Base-by-base conservation (phyloP, 2,329 filamentous ascomycete species). In the Aureobasidium mangrovei region DNA sequence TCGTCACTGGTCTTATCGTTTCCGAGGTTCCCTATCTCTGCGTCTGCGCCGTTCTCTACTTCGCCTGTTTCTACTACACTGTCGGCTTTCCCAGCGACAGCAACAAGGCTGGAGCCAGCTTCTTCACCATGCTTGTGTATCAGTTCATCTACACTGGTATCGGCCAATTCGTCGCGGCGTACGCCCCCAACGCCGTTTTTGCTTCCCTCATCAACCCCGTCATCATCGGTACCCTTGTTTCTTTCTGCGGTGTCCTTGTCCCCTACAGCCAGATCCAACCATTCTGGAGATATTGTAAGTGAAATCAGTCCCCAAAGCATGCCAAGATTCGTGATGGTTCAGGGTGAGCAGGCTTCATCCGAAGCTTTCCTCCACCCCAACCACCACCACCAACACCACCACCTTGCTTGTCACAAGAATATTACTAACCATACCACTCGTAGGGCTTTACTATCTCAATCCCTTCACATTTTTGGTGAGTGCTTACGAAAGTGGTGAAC, bases 21-120 rank as follows among this genome's bases (percentile, higher is more conserved):
- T 83, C 85, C 43, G 86, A 90, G 66, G 74, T 89, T 1, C 84
- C 85, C 0, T 90, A 77, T 67, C 75, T 80, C 35, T 72, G 81
- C 26, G 55, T 88, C 18, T 81, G 82, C 3, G 82, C 77, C 7
- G 69, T 86, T 18, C 56, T 77, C 2, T 79, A 79, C 67, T 78
- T 70, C 55, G 66, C 72, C 0, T 64, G 61, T 47, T 67, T 61
- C 58, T 68, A 68, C 62, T 68, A 60, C 54, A 66, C 65, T 1
- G 62, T 61, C 18, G 67, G 67, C n/a, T 77, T 81, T 61, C 72
- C 77, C 32, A 2, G 29, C 42, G 65, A 65, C 2, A 68, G 72
- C 5, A 57, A 64, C 40, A 74, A 74, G n/a, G 74, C 78, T 1
- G 81, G 81, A 29, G 72, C 70, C 0, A 61, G 64, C 26, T 65